Evolutionary conservation across 2,329 filamentous ascomycete species (phyloP).

Genomic region (Microcyclospora pomicola): DNA sequence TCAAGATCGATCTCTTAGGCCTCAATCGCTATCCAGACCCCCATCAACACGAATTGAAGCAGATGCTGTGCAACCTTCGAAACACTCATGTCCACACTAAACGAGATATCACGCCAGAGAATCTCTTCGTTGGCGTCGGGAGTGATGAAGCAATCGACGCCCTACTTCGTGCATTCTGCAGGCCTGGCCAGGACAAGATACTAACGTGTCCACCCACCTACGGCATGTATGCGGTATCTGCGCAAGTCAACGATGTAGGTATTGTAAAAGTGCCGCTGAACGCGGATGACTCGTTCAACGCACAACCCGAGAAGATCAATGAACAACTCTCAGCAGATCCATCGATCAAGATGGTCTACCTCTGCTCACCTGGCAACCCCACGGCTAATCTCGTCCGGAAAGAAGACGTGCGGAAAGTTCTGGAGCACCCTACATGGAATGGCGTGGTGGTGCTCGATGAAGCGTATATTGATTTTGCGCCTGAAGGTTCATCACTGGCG

Average conservation of each 20-base stretch:
- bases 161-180: slow-evolving; percentile 83
- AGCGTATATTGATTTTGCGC: slow-evolving; percentile 91
- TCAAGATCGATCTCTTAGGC: slow-evolving; percentile 61
- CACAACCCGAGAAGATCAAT: slow-evolving; percentile 58
- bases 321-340: slow-evolving; percentile 48
- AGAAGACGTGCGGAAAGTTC: slow-evolving; percentile 54
- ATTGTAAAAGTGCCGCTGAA: slow-evolving; percentile 78
- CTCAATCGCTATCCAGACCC: slow-evolving; percentile 94
- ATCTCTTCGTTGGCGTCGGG: slow-evolving; percentile 89
- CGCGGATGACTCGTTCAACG: slow-evolving; percentile 54
- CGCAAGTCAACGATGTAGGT: slow-evolving; percentile 81
- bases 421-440: slow-evolving; percentile 87
- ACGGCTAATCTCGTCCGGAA: slow-evolving; percentile 70
- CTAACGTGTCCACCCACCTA: slow-evolving; percentile 94
- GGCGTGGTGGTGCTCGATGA: slow-evolving; percentile 88
- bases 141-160: slow-evolving; percentile 96
- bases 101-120: slow-evolving; percentile 58
- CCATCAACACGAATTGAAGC: slow-evolving; percentile 78
- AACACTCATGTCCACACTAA: slow-evolving; percentile 72
- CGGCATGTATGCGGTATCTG: slow-evolving; percentile 94
- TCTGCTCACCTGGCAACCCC: slow-evolving; percentile 92
- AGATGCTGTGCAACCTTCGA: slow-evolving; percentile 71
- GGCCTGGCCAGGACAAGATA: slow-evolving; percentile 75
- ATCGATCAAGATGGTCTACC: slow-evolving; percentile 74
- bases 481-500: slow-evolving; percentile 64